Evolutionary conservation across 2,329 filamentous ascomycete species (phyloP), one percentile per base, ranked within the genome.

Genomic region (Blastomyces parvus): DNA sequence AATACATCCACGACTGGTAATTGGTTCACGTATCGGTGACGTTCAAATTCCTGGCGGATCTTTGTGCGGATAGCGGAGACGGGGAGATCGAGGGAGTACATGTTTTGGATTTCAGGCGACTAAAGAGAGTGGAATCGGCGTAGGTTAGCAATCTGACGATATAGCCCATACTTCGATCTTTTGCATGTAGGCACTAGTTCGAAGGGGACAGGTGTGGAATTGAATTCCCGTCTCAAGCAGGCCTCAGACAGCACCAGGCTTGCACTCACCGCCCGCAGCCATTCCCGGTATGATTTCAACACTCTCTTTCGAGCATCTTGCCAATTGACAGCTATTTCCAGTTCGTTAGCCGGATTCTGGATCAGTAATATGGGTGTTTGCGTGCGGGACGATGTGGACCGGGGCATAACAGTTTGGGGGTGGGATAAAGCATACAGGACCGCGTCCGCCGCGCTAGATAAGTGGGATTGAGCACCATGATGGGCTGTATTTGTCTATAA

Each of bases 31-130:
- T 89, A 97, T 82, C 94, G 85, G 81, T 97, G 88, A 74, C 91
- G 86, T 83, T 99, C 94, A 76, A 97, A 99, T 76, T 99, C 92
- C 80, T 97, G 89, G 76, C 94, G 86, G 76, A 97, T 89, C 80
- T 95, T 93, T 64, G 93, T 95, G 70, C 94, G 89, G 74, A 99
- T 87, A 67, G 85, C 83, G 50, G 93, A 89, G 61, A 97, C 87
- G 61, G 93, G 91, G 74, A 96, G 85, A 75, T 90, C 90, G 73
- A 99, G 82, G 66, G 89, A 89, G 85, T 99, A 99, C 91, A 97
- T 96, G 66, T 86, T 89, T 78, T 97, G 94, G 74, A 99, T 93
- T 77, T 97, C 92, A 66, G 94, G 93, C 50, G 91, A 91, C 94
- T 99, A 75, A 66, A 64, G 46, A 64, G 69, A 67, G 59, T 46